These are phyloP conservation scores for Rhynchospora breviuscula DNA, from an alignment of 176 grass and related monocot species.

Conservation along the genomic window DNA sequence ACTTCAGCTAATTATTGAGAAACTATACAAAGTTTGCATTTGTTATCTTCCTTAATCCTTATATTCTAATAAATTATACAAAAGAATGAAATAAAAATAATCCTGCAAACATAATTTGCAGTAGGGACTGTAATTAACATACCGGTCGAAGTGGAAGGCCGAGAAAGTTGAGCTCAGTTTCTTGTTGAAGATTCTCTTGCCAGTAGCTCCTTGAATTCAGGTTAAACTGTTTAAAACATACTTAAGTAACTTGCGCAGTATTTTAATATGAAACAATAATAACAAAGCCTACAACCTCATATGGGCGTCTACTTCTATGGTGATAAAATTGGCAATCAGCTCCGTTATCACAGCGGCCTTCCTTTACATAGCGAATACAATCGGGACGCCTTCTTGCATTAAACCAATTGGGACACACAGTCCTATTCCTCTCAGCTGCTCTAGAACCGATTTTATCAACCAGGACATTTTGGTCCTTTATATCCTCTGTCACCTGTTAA, in stretches of 20 bases:
- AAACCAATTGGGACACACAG: not conserved
- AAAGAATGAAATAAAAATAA: not conserved
- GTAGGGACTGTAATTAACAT: conserved; percentile 18
- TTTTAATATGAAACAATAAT: not conserved
- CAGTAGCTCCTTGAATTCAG: not conserved
- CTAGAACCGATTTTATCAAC: not conserved
- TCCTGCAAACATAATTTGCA: not conserved
- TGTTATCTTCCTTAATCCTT: not conserved
- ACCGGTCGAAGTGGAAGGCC: conserved; percentile 49
- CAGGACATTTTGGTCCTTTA: not conserved
- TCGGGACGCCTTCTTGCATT: not conserved
- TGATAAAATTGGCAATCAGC: conserved; percentile 10
- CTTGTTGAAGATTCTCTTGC: not conserved
- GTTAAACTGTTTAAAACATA: not conserved
- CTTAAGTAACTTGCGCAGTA: not conserved
- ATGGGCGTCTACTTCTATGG: conserved; percentile 2
- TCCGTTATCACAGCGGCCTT: conserved; percentile 7
- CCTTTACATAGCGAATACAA: not conserved
- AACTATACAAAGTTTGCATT: not conserved
- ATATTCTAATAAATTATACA: not conserved
- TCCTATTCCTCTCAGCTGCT: not conserved
- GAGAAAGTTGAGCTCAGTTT: conserved; percentile 32
- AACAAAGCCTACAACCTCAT: not conserved
- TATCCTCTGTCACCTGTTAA: not conserved
- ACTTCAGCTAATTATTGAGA: conserved; percentile 14